phyloP scores from a whole-genome alignment of 495 filamentous ascomycete species.

The Chaetomidium leptoderma region DNA sequence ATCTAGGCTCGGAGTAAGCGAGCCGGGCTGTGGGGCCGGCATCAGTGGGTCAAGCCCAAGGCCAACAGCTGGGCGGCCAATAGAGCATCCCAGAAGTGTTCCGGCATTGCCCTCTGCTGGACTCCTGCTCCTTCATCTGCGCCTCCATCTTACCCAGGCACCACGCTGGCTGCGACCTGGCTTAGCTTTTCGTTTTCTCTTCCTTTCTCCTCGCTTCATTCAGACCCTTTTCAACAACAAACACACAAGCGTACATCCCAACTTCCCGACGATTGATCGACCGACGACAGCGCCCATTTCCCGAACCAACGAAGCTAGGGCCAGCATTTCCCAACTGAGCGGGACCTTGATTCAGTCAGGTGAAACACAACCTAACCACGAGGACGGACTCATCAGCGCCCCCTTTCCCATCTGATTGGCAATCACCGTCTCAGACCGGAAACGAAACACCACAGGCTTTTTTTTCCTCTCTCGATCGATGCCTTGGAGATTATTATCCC shows the following conservation, averaged over 20 bases:
- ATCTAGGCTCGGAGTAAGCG: constrained; percentile 13
- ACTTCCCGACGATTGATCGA: neutral
- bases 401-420: constrained; percentile 5
- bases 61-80: constrained; percentile 13
- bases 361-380: constrained; percentile 10
- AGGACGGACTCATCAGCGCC: neutral
- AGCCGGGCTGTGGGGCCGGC: neutral
- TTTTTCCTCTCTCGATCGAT: constrained; percentile 4
- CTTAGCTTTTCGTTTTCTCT: constrained; percentile 11
- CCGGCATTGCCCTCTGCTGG: constrained; percentile 11
- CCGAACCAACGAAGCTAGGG: neutral
- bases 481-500: neutral
- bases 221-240: neutral
- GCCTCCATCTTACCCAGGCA: neutral
- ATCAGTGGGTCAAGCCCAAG: constrained; percentile 7
- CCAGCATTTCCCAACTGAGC: constrained; percentile 1
- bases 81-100: neutral
- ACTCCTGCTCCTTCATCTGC: constrained; percentile 7
- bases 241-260: neutral
- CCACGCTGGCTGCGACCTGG: neutral
- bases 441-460: neutral
- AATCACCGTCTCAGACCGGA: neutral
- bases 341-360: constrained; percentile 1
- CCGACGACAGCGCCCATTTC: neutral
- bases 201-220: neutral